Percentiles rank a stretch among this genome's conserved stretches.
These are phyloP conservation scores for Zasmidium angulare DNA, from an alignment of 2,329 filamentous ascomycete genomes.

Conservation along the genomic window DNA sequence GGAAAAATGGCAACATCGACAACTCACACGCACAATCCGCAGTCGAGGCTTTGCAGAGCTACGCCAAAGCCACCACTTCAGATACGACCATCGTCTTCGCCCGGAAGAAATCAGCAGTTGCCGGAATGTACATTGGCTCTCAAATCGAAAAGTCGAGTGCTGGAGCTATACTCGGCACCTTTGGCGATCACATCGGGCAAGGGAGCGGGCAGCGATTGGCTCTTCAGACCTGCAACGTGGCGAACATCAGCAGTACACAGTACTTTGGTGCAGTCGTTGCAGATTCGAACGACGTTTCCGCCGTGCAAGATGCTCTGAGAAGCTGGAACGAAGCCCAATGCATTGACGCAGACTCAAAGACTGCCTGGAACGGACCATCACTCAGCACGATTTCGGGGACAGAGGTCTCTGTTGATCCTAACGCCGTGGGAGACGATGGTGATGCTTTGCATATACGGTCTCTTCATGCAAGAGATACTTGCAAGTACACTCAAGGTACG, in stretches of 20 bases:
- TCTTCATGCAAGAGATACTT: constrained; percentile 7
- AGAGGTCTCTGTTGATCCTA: constrained; percentile 5
- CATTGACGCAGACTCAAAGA: not conserved
- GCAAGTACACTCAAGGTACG: constrained; percentile 12
- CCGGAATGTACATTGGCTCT: constrained; percentile 7
- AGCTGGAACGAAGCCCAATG: constrained; percentile 11
- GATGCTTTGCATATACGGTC: not conserved
- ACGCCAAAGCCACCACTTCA: not conserved
- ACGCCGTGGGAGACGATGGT: not conserved
- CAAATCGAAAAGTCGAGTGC: constrained; percentile 7
- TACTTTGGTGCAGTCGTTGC: constrained; percentile 8
- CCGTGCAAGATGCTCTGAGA: constrained; percentile 7
- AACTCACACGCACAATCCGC: not conserved
- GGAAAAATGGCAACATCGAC: not conserved
- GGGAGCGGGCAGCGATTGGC: not conserved
- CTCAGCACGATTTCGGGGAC: constrained; percentile 4
- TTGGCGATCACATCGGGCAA: constrained; percentile 4
- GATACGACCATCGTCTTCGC: constrained; percentile 1
- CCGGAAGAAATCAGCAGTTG: not conserved
- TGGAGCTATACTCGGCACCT: not conserved
- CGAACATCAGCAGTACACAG: constrained; percentile 8
- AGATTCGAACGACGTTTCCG: not conserved
- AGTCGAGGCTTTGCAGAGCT: not conserved
- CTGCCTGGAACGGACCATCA: not conserved
- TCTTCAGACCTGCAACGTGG: constrained; percentile 8